Percentiles rank a stretch among this genome's conserved stretches.
These are phyloP conservation scores for Debaryomyces fabryi DNA, from an alignment of 1,139 yeast genomes.

Conservation along the genomic window DNA sequence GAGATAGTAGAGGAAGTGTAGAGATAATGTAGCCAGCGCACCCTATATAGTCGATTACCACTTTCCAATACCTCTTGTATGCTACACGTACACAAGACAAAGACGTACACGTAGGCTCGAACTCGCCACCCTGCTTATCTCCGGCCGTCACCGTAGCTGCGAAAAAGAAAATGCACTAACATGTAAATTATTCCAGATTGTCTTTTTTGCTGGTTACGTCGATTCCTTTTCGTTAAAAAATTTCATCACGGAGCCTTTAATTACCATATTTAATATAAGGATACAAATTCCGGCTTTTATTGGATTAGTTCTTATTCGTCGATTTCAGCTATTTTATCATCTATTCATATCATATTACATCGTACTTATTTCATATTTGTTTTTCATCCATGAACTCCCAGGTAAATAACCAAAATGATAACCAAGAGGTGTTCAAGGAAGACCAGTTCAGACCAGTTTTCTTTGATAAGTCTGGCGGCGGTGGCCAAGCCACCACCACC, in stretches of 20 bases:
- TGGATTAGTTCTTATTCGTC: background rate
- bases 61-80: too few relatives aligned
- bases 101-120: too few relatives aligned
- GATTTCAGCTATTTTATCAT: background rate
- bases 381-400: conserved; percentile 20
- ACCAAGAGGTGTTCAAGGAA: conserved; percentile 31
- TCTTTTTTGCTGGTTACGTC: conserved; percentile 7
- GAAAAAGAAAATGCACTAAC: conserved; percentile 6
- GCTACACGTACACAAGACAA: too few relatives aligned
- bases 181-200: background rate
- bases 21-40: too few relatives aligned
- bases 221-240: conserved; percentile 9
- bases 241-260: conserved; percentile 7
- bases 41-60: too few relatives aligned
- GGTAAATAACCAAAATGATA: conserved; percentile 25
- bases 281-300: conserved; percentile 1
- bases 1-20: too few relatives aligned
- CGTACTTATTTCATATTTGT: background rate
- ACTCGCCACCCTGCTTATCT: background rate
- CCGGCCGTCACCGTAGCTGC: conserved; percentile 1
- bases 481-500: conserved; percentile 5
- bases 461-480: conserved; percentile 22
- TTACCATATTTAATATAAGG: conserved; percentile 7
- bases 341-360: background rate
- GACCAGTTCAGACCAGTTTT: conserved; percentile 41